These are phyloP conservation scores for Trichocladium uniseriatum DNA, from an alignment of 495 filamentous ascomycete genomes.

Conservation along the genomic window DNA sequence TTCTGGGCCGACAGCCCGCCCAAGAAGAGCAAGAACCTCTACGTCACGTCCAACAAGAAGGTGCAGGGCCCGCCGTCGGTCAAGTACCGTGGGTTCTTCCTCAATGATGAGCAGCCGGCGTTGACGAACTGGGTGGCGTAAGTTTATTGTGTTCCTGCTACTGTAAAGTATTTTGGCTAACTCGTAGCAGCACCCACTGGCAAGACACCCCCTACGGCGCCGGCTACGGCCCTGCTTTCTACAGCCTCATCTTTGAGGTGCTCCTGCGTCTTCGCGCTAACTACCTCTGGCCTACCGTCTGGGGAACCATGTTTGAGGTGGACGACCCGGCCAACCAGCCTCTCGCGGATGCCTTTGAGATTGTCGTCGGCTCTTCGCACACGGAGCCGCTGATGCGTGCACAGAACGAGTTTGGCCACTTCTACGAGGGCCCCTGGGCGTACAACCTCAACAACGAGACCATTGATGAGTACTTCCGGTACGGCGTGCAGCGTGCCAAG, in stretches of 20 bases:
- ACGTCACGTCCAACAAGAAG: constrained; percentile 42
- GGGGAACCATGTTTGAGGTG: constrained; percentile 60
- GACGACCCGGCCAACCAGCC: constrained; percentile 60
- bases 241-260: constrained; percentile 61
- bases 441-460: constrained; percentile 57
- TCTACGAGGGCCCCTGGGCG: constrained; percentile 52
- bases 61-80: constrained; percentile 54
- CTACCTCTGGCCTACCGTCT: constrained; percentile 66
- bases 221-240: constrained; percentile 55
- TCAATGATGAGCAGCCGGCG: constrained; percentile 69
- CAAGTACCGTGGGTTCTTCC: constrained; percentile 69
- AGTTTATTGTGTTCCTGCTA: neutral
- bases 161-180: neutral
- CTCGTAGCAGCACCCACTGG: constrained; percentile 20
- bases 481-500: constrained; percentile 55
- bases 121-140: constrained; percentile 59
- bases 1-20: constrained; percentile 63
- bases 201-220: constrained; percentile 43
- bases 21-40: constrained; percentile 46
- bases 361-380: constrained; percentile 63
- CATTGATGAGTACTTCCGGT: constrained; percentile 56
- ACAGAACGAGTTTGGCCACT: constrained; percentile 58
- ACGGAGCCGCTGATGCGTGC: constrained; percentile 67
- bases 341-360: constrained; percentile 60
- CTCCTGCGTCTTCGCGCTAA: constrained; percentile 61